These are phyloP conservation scores for Rugosomyces carneus DNA, from an alignment of 1,284 basidiomycete species.

Conservation along the genomic window DNA sequence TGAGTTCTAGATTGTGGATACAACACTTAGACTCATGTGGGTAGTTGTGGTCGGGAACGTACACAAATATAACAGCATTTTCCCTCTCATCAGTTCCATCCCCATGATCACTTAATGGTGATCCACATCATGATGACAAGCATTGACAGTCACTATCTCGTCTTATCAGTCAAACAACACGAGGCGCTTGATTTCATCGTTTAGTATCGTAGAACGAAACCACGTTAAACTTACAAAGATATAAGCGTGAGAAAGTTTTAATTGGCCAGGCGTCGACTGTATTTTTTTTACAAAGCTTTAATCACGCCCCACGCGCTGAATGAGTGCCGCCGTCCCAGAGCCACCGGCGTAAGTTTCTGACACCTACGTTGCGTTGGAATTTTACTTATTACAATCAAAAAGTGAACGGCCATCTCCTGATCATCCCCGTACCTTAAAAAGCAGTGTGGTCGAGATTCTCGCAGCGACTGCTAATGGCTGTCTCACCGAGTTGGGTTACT, in stretches of 20 bases:
- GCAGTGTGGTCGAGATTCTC: conserved; percentile 36
- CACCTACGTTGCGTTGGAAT: neutral
- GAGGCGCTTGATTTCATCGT: neutral
- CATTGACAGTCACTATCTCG: neutral
- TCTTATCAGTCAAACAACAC: conserved; percentile 1
- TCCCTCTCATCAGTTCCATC: too few relatives aligned
- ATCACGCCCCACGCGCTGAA: neutral
- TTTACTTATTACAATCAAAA: too few relatives aligned
- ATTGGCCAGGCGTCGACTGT: neutral
- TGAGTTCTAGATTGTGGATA: neutral
- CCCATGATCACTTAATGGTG: too few relatives aligned
- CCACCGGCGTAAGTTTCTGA: neutral
- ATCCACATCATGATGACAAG: neutral
- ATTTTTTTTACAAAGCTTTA: neutral
- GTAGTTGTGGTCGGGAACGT: too few relatives aligned
- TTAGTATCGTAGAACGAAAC: too few relatives aligned
- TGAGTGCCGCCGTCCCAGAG: neutral
- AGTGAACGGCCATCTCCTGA: neutral
- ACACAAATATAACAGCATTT: too few relatives aligned
- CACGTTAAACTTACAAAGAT: neutral
- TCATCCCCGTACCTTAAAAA: conserved; percentile 22
- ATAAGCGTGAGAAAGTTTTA: neutral
- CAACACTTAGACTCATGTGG: neutral
- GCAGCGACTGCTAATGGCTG: conserved; percentile 37
- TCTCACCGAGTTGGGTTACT: conserved; percentile 43